phyloP scores from a whole-genome alignment of 805 yeast species.

The Dipodascus geniculatus region DNA sequence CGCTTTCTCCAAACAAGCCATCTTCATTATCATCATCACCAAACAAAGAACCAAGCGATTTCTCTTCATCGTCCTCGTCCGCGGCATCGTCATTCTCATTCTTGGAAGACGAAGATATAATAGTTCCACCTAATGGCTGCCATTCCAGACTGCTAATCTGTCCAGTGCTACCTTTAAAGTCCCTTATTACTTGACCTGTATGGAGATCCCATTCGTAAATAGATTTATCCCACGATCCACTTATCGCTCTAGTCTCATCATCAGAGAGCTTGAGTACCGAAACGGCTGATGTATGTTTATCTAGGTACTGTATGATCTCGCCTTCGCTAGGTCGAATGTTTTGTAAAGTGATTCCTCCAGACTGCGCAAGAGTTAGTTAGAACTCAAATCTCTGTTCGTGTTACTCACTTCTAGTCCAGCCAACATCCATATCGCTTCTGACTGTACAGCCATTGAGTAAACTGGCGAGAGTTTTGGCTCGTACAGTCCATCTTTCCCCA shows the following conservation, averaged over 20 bases:
- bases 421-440: constrained; percentile 71
- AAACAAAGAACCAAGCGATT: constrained; percentile 41
- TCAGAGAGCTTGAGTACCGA: constrained; percentile 56
- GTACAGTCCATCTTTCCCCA: constrained; percentile 24
- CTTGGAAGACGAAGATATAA: constrained; percentile 7
- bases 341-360: constrained; percentile 79
- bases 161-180: constrained; percentile 51
- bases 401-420: constrained; percentile 47
- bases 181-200: constrained; percentile 43
- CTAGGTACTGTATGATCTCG: constrained; percentile 61
- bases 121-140: constrained; percentile 25
- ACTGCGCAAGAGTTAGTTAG: constrained; percentile 17
- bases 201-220: constrained; percentile 79
- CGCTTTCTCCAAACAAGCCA: constrained; percentile 2
- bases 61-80: constrained; percentile 17
- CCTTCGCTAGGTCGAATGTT: constrained; percentile 80
- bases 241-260: constrained; percentile 50
- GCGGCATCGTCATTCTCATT: constrained; percentile 14
- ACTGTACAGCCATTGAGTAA: constrained; percentile 73
- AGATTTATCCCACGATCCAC: constrained; percentile 86
- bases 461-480: constrained; percentile 60
- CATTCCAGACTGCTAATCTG: constrained; percentile 70
- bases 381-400: neutral
- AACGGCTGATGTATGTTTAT: constrained; percentile 60
- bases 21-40: constrained; percentile 39